Base-by-base conservation (phyloP, 306 rosid species). In the Pterocarpus santalinus region DNA sequence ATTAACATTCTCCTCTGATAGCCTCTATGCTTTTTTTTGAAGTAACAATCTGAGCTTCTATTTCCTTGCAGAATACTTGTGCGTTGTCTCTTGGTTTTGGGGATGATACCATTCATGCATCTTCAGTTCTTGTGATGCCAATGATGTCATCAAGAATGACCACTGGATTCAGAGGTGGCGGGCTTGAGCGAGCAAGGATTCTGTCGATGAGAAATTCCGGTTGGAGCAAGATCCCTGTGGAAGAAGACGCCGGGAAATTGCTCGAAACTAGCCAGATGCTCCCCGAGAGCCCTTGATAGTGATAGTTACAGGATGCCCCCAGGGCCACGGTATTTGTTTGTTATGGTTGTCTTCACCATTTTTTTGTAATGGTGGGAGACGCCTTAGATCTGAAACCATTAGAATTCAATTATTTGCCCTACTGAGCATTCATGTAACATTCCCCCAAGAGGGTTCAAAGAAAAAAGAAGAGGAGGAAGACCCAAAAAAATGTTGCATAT, bases 101-200 rank as follows among this genome's bases (percentile, higher is more conserved):
- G 80, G 99, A 95, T 87, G 94, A 93, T 84, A 88, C 99, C 51
- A 91, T 95, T 14, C 83, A 85, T 76, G 94, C 99, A 72, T 95
- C 99, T 33, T 92, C 98, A 49, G 91, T 91, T 71, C 86, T 95
- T 65, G 98, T 89, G 89, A 95, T 95, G 99, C 99, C 99, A 8
- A 95, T 95, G 98, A 88, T 93, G 88, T 95, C 99, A 58, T 95
- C 99, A 4, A 95, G 88, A 87, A 87, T 95, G 81, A 95, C 93
- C 3, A 22, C 28, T 22, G 99, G 99, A 67, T 95, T 93, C 80
- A 89, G 99, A 87, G 97, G 99, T 60, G 85, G 69, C 16, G 96
- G 90, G 39, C 83, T 91, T 2, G 97, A 95, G 72, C 86, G 93
- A 41, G 75, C 90, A 1, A 79, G 89, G 90, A 64, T 89, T 16